A percentile compares a stretch with the other conserved stretches of the same genome.
phyloP scores from a whole-genome alignment of 2,329 filamentous ascomycete species.

The Aphanocladium album region DNA sequence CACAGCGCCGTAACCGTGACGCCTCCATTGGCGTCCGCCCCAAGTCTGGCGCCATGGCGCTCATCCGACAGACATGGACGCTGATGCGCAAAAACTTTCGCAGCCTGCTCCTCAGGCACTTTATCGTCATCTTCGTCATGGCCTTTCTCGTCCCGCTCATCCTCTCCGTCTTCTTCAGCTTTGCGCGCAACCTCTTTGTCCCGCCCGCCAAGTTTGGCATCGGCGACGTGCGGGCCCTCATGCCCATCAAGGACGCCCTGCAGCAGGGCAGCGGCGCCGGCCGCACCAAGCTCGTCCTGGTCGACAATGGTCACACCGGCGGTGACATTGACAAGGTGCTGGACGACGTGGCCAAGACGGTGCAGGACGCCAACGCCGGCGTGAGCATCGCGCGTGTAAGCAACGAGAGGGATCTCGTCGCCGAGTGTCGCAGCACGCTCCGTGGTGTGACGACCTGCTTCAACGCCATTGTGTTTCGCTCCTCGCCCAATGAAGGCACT shows the following conservation, averaged over 20 bases:
- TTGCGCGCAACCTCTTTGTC: slow-evolving; percentile 77
- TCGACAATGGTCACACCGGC: slow-evolving; percentile 66
- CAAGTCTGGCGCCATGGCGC: slow-evolving; percentile 37
- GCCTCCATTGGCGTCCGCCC: neutral
- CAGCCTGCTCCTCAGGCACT: slow-evolving; percentile 52
- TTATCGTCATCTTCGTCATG: slow-evolving; percentile 46
- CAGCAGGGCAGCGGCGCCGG: slow-evolving; percentile 46
- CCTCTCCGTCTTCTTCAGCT: slow-evolving; percentile 57
- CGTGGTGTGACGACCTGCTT: slow-evolving; percentile 67
- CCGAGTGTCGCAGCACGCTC: slow-evolving; percentile 58
- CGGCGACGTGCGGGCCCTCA: slow-evolving; percentile 54
- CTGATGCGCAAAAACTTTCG: slow-evolving; percentile 58
- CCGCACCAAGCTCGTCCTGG: slow-evolving; percentile 67
- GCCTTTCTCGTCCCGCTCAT: slow-evolving; percentile 56
- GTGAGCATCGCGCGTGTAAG: slow-evolving; percentile 51
- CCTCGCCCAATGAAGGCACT: slow-evolving; percentile 66
- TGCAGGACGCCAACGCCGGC: slow-evolving; percentile 47
- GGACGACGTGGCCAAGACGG: slow-evolving; percentile 52
- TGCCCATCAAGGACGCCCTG: slow-evolving; percentile 61
- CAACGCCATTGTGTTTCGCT: slow-evolving; percentile 68
- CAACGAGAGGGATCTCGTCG: slow-evolving; percentile 52
- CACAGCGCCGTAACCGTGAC: neutral
- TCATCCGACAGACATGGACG: slow-evolving; percentile 55
- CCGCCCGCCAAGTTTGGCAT: slow-evolving; percentile 73
- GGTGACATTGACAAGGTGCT: slow-evolving; percentile 72